These are phyloP conservation scores for Quercus alba DNA, from an alignment of 306 rosid genomes.

Conservation along the genomic window DNA sequence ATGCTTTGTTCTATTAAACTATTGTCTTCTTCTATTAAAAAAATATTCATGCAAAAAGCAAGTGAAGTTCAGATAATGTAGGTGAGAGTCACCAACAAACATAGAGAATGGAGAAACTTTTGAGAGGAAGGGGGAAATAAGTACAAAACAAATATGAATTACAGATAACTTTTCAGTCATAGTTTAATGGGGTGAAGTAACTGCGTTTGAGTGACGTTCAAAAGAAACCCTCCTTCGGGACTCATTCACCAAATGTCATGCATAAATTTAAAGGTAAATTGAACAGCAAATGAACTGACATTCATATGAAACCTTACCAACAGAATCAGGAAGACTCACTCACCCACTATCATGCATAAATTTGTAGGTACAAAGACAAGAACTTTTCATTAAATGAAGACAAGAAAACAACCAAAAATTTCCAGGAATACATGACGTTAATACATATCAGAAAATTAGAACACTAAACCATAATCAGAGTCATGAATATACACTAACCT, in stretches of 20 bases:
- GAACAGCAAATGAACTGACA: neutral
- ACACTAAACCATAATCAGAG: neutral
- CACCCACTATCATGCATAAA: neutral
- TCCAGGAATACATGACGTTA: neutral
- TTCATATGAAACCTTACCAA: neutral
- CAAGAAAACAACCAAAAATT: neutral
- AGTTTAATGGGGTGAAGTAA: neutral
- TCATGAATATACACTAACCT: slow-evolving; percentile 42
- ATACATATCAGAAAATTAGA: neutral
- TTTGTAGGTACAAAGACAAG: neutral
- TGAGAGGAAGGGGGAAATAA: neutral
- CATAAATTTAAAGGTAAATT: neutral
- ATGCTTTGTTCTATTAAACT: no score
- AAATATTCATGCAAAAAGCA: neutral
- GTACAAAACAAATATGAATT: neutral
- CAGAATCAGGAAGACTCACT: neutral
- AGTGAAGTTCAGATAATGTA: neutral
- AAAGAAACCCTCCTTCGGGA: neutral
- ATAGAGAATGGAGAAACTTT: neutral
- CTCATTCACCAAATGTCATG: neutral
- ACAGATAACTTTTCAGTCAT: neutral
- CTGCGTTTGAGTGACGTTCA: neutral
- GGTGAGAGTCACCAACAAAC: neutral
- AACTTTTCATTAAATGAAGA: neutral
- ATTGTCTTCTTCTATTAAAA: neutral